Evolutionary conservation across 164 flowering plant species (phyloP).

Genomic region (Vitis riparia): DNA sequence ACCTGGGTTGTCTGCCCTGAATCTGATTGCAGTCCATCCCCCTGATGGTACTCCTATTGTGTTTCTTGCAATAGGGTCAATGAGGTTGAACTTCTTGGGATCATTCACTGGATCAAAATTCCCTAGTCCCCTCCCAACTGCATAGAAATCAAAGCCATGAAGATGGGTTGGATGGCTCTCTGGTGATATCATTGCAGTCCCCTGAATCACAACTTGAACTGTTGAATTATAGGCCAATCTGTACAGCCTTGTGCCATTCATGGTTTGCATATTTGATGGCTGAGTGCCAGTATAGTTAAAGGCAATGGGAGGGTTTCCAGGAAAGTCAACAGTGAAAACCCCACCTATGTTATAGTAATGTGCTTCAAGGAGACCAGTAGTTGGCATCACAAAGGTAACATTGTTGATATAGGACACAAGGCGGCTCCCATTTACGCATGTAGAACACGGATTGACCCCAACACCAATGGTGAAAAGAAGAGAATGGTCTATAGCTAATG

Average conservation of each 20-base stretch:
- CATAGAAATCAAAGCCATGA: conserved; percentile 47
- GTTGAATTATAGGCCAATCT: conserved; percentile 35
- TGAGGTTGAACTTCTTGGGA: conserved; percentile 35
- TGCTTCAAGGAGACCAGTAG: conserved; percentile 39
- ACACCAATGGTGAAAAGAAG: conserved; percentile 38
- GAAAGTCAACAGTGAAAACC: conserved; percentile 50
- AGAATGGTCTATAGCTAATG: conserved; percentile 31
- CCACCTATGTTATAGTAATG: conserved; percentile 38
- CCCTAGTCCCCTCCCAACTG: conserved; percentile 42
- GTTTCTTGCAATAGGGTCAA: conserved; percentile 55
- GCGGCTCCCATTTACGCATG: conserved; percentile 38
- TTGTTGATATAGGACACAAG: conserved; percentile 36
- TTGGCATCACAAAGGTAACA: conserved; percentile 44
- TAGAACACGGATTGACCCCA: conserved; percentile 39
- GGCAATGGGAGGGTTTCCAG: conserved; percentile 26
- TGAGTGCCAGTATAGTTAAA: conserved; percentile 41
- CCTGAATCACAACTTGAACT: conserved; percentile 49
- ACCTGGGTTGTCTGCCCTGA: conserved; percentile 64
- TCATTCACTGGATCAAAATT: conserved; percentile 39
- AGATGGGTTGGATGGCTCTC: conserved; percentile 52
- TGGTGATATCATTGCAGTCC: conserved; percentile 36
- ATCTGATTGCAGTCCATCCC: conserved; percentile 58
- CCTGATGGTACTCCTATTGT: conserved; percentile 41
- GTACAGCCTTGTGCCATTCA: conserved; percentile 40
- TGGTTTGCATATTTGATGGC: conserved; percentile 22